Base-by-base conservation (phyloP, 495 filamentous ascomycete species). In the Tuber borchii region DNA sequence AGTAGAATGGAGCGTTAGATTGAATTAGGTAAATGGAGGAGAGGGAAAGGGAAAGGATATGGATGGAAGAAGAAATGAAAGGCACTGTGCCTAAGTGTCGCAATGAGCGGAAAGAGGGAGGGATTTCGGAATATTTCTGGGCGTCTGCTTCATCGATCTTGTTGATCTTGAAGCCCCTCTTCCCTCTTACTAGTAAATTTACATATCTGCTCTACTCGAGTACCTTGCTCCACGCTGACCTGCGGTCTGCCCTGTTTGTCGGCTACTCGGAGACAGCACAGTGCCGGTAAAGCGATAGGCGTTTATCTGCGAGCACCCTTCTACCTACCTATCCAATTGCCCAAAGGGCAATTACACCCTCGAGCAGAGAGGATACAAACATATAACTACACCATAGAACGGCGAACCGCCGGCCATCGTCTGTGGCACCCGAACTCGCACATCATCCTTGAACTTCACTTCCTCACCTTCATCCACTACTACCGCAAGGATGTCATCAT, bases 401-500 rank as follows among this genome's bases (percentile, higher is more conserved):
- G 14, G 12, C 56, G 56, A 17, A 31, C 51, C 3, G 22, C 3
- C 51, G 12, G 1, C 22, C 51, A 2, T 34, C 56, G 26, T 65
- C 56, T 34, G 26, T 34, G 14, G 14, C n/a, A 34, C 34, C 12
- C 34, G 14, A 17, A 31, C 31, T 34, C 14, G 12, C 56, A 34
- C 31, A 34, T 65, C 14, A 17, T 65, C 14, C 56, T 65, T 65
- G 14, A 34, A 26, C 56, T 65, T 74, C 43, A 56, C 26, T 39
- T 26, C 40, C 72, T 70, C 22, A 31, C 22, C 61, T 42, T 42
- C 71, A n/a, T 75, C 75, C 16, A 22, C 73, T 22, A 22, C 61
- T 61, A 20, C 56, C 56, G 12, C 56, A 65, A 71, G 16, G 5
- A 42, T 69, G 72, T 75, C 76, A 75, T 43, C 73, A 42, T 82